phyloP scores from a whole-genome alignment of 2,329 filamentous ascomycete species.

The Aspergillus thermomutatus region DNA sequence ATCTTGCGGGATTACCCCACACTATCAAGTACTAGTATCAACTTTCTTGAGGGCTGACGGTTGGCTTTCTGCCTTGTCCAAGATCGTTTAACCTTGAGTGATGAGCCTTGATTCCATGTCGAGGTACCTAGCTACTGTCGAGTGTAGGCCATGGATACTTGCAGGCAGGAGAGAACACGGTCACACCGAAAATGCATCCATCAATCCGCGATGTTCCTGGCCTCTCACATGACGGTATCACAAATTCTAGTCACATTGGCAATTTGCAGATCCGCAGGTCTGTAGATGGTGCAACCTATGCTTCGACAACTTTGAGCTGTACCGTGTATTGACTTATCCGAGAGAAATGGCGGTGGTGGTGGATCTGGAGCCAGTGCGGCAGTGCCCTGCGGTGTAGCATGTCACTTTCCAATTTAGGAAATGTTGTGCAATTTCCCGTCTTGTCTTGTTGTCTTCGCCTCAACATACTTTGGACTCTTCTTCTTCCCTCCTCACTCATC shows the following conservation, averaged over 20 bases:
- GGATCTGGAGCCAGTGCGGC: not conserved
- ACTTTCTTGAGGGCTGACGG: not conserved
- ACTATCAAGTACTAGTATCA: not conserved
- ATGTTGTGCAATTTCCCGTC: not conserved
- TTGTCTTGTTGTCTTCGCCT: not conserved
- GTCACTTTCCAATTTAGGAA: not conserved
- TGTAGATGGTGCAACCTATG: not conserved
- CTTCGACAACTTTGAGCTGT: not conserved
- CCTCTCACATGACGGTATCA: constrained; percentile 20
- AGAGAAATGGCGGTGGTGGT: not conserved
- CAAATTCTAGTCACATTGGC: constrained; percentile 11
- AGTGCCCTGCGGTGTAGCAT: not conserved
- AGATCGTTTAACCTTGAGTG: not conserved
- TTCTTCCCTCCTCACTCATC: not conserved
- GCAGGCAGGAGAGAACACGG: not conserved
- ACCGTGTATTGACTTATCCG: not conserved
- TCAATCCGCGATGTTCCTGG: not conserved
- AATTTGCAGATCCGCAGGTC: not conserved
- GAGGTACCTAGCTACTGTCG: not conserved
- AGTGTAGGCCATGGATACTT: not conserved
- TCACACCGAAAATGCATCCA: not conserved
- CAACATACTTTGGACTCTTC: not conserved
- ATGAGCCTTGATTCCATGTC: not conserved
- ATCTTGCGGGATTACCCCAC: not conserved
- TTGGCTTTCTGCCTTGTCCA: not conserved